Evolutionary conservation across 768 basidiomycete species (phyloP).

Genomic region (Roridomyces roridus): DNA sequence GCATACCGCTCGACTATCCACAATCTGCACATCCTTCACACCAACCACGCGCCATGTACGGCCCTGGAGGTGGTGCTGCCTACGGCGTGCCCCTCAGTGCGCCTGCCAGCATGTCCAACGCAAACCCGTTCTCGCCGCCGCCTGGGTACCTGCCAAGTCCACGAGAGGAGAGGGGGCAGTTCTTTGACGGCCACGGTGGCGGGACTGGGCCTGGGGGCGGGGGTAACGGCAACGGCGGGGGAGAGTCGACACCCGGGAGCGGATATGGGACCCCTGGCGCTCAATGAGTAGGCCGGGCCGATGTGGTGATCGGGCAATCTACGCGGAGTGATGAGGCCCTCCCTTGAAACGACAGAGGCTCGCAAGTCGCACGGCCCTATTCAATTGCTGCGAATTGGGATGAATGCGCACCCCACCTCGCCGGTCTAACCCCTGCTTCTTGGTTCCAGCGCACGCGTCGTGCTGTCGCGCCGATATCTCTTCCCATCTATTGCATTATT

Average conservation of each 20-base stretch:
- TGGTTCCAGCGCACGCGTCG: neutral
- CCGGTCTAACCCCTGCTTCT: no score
- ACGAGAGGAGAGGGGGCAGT: constrained; percentile 22
- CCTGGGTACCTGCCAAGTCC: constrained; percentile 24
- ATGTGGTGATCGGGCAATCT: neutral
- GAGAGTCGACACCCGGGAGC: constrained; percentile 47
- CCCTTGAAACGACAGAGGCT: no score
- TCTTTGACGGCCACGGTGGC: constrained; percentile 15
- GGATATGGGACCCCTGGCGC: constrained; percentile 51
- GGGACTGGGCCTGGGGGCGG: neutral
- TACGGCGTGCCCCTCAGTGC: constrained; percentile 26
- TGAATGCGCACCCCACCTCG: no score
- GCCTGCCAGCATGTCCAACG: constrained; percentile 19
- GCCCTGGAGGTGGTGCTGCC: constrained; percentile 9
- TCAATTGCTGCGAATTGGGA: no score
- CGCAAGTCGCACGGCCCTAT: no score
- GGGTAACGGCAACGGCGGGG: neutral
- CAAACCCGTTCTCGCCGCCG: constrained; percentile 21
- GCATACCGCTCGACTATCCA: constrained; percentile 45
- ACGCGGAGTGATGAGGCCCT: no score
- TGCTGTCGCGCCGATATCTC: neutral
- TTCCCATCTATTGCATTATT: constrained; percentile 15
- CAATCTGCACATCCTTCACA: constrained; percentile 24
- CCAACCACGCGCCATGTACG: constrained; percentile 19
- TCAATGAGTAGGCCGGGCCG: neutral